Base-by-base conservation (phyloP, 768 basidiomycete genomes). In the Chalciporus sphaerocephalus region DNA sequence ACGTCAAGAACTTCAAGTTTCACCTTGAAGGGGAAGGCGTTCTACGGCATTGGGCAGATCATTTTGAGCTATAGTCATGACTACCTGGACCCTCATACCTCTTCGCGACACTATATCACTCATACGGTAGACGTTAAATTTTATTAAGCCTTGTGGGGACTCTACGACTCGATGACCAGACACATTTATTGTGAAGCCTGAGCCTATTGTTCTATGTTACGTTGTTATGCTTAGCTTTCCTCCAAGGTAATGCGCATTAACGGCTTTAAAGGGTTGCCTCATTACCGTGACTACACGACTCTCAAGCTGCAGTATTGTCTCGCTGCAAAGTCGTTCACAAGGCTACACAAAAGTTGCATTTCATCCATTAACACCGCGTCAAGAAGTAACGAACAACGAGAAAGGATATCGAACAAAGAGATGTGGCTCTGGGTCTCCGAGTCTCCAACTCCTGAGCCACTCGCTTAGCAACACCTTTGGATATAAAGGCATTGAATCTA, bases 41-140 rank as follows among this genome's bases (percentile, higher is more conserved):
- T 3, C 40, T 92, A 25, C 72, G 75, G 48, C 85, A 89, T 60
- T 87, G 85, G 83, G 85, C 83, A 8, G 74, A 78, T 47, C 69
- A 75, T 18, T 82, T 88, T 42, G 60, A 75, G 21, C 40, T 78
- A 23, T 78, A 64, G 53, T 40, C 33, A 18, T 37, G 43, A 17
- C 33, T 2, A 22, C 10, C 6, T 35, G 12, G 10, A 20, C 20
- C 20, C 20, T 38, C 43, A n/a, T 42, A n/a, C 22, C 24, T 22
- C 12, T 30, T 16, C 4, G 13, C 21, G 16, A 33, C n/a, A 15
- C 34, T 36, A 23, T 5, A 24, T 32, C 30, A 11, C 30, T 9
- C 2, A n/a, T n/a, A n/a, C n/a, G n/a, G n/a, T n/a, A n/a, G n/a
- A n/a, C n/a, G n/a, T n/a, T n/a, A n/a, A n/a, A n/a, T n/a, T n/a